Evolutionary conservation across 1,284 basidiomycete species (phyloP).

Genomic region (Leucoagaricus sp.): DNA sequence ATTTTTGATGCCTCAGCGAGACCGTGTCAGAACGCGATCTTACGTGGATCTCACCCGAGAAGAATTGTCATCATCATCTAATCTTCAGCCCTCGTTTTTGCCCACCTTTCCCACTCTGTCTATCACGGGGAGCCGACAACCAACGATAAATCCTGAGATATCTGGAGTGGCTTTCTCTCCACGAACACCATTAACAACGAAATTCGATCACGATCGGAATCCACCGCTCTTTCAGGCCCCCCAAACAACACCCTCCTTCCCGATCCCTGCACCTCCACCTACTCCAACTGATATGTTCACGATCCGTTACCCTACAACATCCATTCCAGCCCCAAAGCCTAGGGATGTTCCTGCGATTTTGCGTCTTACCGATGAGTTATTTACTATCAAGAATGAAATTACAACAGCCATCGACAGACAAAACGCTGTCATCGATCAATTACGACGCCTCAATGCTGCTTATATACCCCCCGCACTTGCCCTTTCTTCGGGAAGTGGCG

Average conservation of each 20-base stretch:
- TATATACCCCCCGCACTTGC: slow-evolving; percentile 11
- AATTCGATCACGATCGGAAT: too few relatives aligned
- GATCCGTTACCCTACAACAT: neutral
- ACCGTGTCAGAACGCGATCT: neutral
- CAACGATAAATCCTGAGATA: neutral
- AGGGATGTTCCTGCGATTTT: slow-evolving; percentile 16
- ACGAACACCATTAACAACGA: too few relatives aligned
- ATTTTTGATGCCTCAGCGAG: neutral
- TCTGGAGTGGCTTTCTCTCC: neutral
- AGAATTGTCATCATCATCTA: neutral
- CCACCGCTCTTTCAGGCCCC: neutral
- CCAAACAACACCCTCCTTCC: neutral
- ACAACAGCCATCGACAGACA: slow-evolving; percentile 35
- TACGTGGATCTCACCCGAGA: neutral
- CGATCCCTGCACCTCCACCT: neutral
- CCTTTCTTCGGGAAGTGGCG: neutral
- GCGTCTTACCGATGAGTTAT: slow-evolving; percentile 33
- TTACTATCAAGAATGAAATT: slow-evolving; percentile 35
- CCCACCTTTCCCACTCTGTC: neutral
- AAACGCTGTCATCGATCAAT: slow-evolving; percentile 27
- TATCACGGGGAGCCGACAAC: neutral
- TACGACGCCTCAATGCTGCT: slow-evolving; percentile 24
- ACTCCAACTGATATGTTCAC: neutral
- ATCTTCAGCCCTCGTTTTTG: neutral
- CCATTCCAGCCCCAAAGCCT: slow-evolving; percentile 8